Conservation (phyloP, 192 early-diverging fungal species). For the Mycoemilia scoparia region DNA sequence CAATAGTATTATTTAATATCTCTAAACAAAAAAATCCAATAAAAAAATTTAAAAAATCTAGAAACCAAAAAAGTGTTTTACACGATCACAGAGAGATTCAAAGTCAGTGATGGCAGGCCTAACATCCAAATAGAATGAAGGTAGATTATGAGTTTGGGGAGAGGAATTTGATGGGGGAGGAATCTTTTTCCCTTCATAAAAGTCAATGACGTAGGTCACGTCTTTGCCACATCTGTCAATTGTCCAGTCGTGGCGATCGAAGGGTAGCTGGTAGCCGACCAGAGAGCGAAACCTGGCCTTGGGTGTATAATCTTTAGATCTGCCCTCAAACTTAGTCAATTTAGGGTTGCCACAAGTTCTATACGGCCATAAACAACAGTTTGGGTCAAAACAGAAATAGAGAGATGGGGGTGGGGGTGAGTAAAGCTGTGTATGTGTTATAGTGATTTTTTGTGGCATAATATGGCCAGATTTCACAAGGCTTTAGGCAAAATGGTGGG, state of each 20-base stretch:
- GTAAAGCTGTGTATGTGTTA: too few species aligned
- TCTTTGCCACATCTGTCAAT: constrained; percentile 77
- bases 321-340: constrained; percentile 25
- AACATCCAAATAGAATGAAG: constrained; percentile 75
- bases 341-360: constrained; percentile 14
- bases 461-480: too few species aligned
- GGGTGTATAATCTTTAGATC: constrained; percentile 13
- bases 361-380: neutral
- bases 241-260: constrained; percentile 90
- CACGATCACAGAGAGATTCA: constrained; percentile 15
- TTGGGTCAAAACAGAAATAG: neutral
- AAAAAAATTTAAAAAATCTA: too few species aligned
- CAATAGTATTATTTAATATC: too few species aligned
- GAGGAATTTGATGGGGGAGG: constrained; percentile 19
- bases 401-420: neutral
- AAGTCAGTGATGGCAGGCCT: constrained; percentile 50
- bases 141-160: constrained; percentile 6
- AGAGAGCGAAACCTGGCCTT: constrained; percentile 16
- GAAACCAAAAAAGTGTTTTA: constrained; percentile 5
- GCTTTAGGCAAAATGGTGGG: too few species aligned
- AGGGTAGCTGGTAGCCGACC: constrained; percentile 52
- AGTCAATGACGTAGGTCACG: constrained; percentile 82
- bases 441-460: too few species aligned
- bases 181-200: constrained; percentile 52
- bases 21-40: too few species aligned